Percentiles rank a stretch among this genome's conserved stretches.
These are phyloP conservation scores for Aspergillus amoenus DNA, from an alignment of 2,329 filamentous ascomycete genomes.

Conservation along the genomic window DNA sequence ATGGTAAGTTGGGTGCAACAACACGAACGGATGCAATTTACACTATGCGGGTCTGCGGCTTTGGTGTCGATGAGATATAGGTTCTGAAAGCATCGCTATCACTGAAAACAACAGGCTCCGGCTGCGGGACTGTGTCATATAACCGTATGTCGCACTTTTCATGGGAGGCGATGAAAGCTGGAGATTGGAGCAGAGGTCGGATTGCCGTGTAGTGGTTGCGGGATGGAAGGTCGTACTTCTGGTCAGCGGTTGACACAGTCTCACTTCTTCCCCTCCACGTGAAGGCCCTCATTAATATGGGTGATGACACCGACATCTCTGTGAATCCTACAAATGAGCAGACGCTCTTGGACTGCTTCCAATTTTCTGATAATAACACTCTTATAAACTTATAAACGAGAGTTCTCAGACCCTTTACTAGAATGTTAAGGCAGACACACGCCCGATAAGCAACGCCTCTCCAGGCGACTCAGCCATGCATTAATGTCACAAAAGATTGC, in stretches of 20 bases:
- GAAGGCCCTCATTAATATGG: neutral
- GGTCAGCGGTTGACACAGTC: neutral
- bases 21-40: neutral
- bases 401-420: too few species aligned
- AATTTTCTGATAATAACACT: too few species aligned
- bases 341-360: too few species aligned
- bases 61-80: slow-evolving; percentile 7
- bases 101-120: slow-evolving; percentile 2
- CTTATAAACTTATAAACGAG: too few species aligned
- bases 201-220: neutral
- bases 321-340: too few species aligned
- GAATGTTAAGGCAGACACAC: neutral
- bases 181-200: neutral
- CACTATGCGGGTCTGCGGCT: slow-evolving; percentile 15
- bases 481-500: too few species aligned
- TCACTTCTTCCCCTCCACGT: slow-evolving; percentile 5
- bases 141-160: neutral
- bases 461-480: too few species aligned
- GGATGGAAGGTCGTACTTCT: neutral
- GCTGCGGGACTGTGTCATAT: slow-evolving; percentile 3
- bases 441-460: neutral
- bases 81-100: slow-evolving; percentile 15
- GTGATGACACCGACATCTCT: too few species aligned
- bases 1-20: neutral
- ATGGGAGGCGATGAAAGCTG: neutral